These are phyloP conservation scores for Pontederia paniculata DNA, from an alignment of 176 grass and related monocot species.

Conservation along the genomic window DNA sequence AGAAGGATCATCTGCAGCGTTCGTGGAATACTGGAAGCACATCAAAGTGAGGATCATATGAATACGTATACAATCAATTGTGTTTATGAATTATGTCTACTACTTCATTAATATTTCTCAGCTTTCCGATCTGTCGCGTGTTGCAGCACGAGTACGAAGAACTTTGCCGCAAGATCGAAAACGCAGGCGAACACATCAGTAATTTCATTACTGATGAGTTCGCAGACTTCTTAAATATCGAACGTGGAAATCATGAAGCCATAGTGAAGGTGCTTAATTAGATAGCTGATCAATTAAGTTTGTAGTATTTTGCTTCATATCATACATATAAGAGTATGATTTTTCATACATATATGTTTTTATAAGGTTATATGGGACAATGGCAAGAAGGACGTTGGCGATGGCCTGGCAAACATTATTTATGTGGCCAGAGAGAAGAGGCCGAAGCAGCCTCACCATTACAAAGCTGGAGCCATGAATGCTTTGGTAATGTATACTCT, in stretches of 20 bases:
- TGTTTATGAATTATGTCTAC: neutral
- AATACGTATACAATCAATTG: too few relatives aligned
- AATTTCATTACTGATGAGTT: conserved; percentile 6
- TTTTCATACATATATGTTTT: neutral
- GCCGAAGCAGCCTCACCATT: conserved; percentile 25
- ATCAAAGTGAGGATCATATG: neutral
- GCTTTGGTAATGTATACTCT: conserved; percentile 17
- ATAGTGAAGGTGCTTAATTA: conserved; percentile 28
- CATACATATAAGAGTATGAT: neutral
- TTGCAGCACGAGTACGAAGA: conserved; percentile 34
- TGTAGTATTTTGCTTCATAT: neutral
- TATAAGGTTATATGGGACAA: conserved; percentile 34
- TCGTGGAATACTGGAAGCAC: neutral
- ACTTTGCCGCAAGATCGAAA: conserved; percentile 26
- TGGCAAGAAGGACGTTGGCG: conserved; percentile 4
- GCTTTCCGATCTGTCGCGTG: neutral
- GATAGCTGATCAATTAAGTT: neutral
- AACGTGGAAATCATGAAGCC: conserved; percentile 28
- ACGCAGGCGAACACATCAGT: conserved; percentile 20
- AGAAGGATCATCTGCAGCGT: neutral
- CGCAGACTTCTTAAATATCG: conserved; percentile 25
- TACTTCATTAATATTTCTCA: too few relatives aligned
- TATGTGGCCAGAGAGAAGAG: conserved; percentile 46
- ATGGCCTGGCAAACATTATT: conserved; percentile 28
- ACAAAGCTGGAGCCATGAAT: conserved; percentile 49